phyloP scores from a whole-genome alignment of 2,329 filamentous ascomycete genomes.

The Fusarium secorum region DNA sequence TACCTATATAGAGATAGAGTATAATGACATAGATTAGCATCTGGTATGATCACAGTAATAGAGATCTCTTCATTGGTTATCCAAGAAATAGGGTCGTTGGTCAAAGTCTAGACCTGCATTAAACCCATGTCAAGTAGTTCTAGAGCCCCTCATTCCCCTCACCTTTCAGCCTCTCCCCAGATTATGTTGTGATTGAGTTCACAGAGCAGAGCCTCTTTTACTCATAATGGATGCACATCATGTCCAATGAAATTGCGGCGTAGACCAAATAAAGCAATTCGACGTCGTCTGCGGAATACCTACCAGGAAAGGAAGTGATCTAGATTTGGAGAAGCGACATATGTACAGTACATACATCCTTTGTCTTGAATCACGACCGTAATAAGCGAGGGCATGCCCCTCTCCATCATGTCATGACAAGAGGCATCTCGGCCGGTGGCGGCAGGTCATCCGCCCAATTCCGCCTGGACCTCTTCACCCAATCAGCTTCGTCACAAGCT shows the following conservation, averaged over 20 bases:
- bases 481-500: conserved; percentile 4
- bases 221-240: conserved; percentile 23
- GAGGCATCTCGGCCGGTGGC: conserved; percentile 19
- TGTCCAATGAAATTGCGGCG: conserved; percentile 14
- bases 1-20: not conserved
- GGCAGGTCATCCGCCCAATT: conserved; percentile 23
- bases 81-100: not conserved
- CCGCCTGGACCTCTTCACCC: conserved; percentile 8
- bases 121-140: conserved; percentile 25
- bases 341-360: not conserved
- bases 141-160: conserved; percentile 12
- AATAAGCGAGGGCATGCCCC: conserved; percentile 16
- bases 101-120: conserved; percentile 18
- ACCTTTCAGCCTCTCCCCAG: conserved; percentile 23
- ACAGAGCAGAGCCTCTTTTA: conserved; percentile 33
- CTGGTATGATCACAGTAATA: conserved; percentile 22
- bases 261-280: conserved; percentile 25
- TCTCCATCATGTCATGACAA: conserved; percentile 22
- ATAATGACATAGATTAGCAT: not conserved
- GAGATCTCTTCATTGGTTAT: conserved; percentile 27
- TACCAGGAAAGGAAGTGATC: not conserved
- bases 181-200: conserved; percentile 20
- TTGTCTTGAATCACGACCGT: not conserved
- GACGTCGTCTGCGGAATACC: not conserved
- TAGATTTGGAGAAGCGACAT: conserved; percentile 1